phyloP scores from a whole-genome alignment of 352 stramenopile genomes.

The Phytophthora tentaculata region DNA sequence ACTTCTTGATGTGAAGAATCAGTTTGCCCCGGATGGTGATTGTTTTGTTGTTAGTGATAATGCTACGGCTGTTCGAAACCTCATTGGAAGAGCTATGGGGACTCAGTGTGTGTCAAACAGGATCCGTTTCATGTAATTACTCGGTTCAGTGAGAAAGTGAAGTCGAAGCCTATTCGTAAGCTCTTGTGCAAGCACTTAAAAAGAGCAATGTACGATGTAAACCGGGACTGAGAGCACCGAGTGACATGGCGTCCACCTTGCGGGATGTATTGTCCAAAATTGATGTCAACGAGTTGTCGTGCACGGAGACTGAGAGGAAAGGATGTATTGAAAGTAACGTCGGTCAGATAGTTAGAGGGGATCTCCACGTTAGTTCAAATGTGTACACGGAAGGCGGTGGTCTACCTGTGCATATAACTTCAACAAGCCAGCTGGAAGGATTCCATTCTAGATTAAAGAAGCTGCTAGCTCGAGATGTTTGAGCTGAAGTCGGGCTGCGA shows the following conservation, averaged over 20 bases:
- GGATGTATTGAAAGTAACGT: neutral
- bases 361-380: neutral
- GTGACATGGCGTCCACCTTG: neutral
- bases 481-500: neutral
- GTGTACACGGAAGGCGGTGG: neutral
- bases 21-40: neutral
- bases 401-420: neutral
- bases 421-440: neutral
- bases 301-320: neutral
- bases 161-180: neutral
- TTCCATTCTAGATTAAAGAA: neutral
- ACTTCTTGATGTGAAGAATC: slow-evolving; percentile 3
- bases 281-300: neutral
- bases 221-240: neutral
- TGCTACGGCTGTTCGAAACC: neutral
- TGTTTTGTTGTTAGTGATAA: neutral
- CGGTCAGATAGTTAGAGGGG: neutral
- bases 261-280: neutral
- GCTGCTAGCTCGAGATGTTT: neutral
- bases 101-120: neutral
- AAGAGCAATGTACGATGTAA: neutral
- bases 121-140: neutral
- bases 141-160: neutral
- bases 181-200: neutral
- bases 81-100: neutral